These are phyloP conservation scores for Lasiosphaeris hirsuta DNA, from an alignment of 495 filamentous ascomycete genomes.

Conservation along the genomic window DNA sequence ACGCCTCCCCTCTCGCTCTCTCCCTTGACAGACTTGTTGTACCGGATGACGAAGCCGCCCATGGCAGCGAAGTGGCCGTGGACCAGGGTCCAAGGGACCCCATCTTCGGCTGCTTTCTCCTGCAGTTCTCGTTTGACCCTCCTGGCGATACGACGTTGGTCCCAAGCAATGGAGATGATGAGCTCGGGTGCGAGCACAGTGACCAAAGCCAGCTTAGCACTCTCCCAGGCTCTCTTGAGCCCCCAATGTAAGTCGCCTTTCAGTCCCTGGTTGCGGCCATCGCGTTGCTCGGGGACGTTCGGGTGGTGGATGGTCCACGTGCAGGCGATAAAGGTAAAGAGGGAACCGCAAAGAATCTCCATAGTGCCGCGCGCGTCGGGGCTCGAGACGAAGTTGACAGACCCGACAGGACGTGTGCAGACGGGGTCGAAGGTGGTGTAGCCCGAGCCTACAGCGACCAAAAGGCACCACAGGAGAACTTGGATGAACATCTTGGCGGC, in stretches of 20 bases:
- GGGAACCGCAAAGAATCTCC: conserved; percentile 9
- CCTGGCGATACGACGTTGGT: neutral
- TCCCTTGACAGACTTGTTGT: neutral
- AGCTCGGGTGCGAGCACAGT: conserved; percentile 3
- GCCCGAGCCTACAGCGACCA: no score
- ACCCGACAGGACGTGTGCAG: neutral
- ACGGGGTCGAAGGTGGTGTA: neutral
- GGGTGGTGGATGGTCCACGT: conserved; percentile 11
- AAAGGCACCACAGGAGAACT: no score
- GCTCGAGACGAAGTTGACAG: conserved; percentile 7
- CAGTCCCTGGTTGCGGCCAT: neutral
- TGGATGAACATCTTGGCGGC: no score
- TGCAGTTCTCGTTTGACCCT: neutral
- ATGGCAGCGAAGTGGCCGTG: conserved; percentile 5
- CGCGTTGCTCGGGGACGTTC: conserved; percentile 7
- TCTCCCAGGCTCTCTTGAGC: neutral
- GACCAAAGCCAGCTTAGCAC: neutral
- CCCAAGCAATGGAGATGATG: conserved; percentile 1
- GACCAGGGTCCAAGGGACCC: conserved; percentile 2
- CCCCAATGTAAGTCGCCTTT: conserved; percentile 1
- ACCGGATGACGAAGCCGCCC: conserved; percentile 12
- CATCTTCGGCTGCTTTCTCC: neutral
- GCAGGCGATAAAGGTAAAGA: conserved; percentile 10
- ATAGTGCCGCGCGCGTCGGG: conserved; percentile 7
- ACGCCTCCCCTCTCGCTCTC: neutral